These are phyloP conservation scores for Jatropha multifida DNA, from an alignment of 441 rosid genomes.

Conservation along the genomic window DNA sequence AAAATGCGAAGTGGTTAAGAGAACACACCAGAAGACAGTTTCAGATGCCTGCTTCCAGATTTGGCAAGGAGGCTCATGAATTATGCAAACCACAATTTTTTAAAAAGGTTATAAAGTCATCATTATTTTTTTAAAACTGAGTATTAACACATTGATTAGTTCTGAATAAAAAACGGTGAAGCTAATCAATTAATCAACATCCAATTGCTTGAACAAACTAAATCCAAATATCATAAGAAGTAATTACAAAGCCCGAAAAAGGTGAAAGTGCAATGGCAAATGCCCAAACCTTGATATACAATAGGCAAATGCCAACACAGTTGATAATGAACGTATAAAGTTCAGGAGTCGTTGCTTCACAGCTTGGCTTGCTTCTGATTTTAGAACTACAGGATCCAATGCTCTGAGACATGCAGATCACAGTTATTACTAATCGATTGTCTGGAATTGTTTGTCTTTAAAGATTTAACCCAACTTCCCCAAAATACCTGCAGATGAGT, in stretches of 20 bases:
- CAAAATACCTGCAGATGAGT: conserved; percentile 73
- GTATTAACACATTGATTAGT: background rate
- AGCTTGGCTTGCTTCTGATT: conserved; percentile 68
- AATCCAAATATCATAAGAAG: background rate
- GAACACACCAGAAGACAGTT: background rate
- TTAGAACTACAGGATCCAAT: conserved; percentile 71
- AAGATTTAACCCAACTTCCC: conserved; percentile 14
- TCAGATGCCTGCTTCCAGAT: background rate
- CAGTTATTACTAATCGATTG: conserved; percentile 28
- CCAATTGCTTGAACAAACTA: conserved; percentile 6
- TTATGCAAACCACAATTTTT: background rate
- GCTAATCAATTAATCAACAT: background rate
- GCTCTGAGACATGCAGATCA: conserved; percentile 46
- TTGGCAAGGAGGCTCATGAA: conserved; percentile 2
- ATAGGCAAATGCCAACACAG: conserved; percentile 76
- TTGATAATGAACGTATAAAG: conserved; percentile 73
- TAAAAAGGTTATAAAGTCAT: background rate
- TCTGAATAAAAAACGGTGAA: background rate
- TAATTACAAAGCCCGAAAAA: background rate
- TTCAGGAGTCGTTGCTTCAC: conserved; percentile 74
- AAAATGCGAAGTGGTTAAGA: background rate
- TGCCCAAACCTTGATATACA: conserved; percentile 75
- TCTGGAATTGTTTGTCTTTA: background rate
- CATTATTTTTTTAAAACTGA: background rate
- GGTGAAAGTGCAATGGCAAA: background rate